Base-by-base conservation (phyloP, 257 asterid species). In the Forsythia suspensa region DNA sequence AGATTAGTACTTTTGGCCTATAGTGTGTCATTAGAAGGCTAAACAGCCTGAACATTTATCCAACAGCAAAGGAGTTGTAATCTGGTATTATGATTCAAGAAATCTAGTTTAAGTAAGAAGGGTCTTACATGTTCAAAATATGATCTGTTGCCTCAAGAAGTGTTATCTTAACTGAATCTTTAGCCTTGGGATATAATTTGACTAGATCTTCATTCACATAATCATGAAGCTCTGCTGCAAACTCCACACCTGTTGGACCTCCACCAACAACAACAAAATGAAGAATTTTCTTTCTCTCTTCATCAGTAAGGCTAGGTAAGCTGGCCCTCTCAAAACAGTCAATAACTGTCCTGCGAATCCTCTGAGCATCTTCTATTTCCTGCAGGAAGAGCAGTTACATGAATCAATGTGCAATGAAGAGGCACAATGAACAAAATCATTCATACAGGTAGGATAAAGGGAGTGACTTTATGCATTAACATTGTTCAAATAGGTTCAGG, bases 331-430 rank as follows among this genome's bases (percentile, higher is more conserved):
- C 99, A 85, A 95, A 95, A 84, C 98, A 93, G 79, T 93, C 95
- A 80, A 95, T 79, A 70, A 95, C 86, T 1, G 88, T 87, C 85
- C 93, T 87, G n/a, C 99, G 96, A 80, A 95, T 95, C 89, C 76
- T 95, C 86, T 91, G 97, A 83, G 99, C 99, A 88, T 95, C 99
- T 82, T 95, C 99, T 68, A 95, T 79, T 88, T 95, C 98, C 99
- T 93, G 87, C 82, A 86, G 42, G 41, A 61, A 24, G 82, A 72
- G 55, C 52, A 79, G 72, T 61, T 79, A 20, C 77, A 73, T 42
- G 77, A 80, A 83, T 61, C 59, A 78, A 48, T 73, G 59, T 12
- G 21, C 29, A 48, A 42, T 21, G 74, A 72, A n/a, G 77, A 79
- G 69, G 69, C 44, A 21, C 10, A 51, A 76, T 24, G 46, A 12